Base-by-base conservation (phyloP, 148 eudicot species). In the Pouteria glomerata region DNA sequence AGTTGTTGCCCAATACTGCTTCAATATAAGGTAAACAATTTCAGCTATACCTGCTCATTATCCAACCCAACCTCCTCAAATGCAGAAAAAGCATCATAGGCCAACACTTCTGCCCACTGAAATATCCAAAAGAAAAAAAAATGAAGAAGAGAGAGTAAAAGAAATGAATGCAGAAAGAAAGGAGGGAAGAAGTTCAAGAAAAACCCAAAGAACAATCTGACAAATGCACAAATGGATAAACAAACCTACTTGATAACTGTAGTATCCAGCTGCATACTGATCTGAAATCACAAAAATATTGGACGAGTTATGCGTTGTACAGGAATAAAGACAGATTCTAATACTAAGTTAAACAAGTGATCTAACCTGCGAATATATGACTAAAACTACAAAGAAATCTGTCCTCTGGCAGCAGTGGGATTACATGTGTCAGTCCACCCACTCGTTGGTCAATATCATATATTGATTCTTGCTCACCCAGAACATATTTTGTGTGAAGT, bases 71-170 rank as follows among this genome's bases (percentile, higher is more conserved):
- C 78, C 44, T 79, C 78, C 63, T 79, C 82, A 74, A 79, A 79
- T 48, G 82, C 82, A 31, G 82, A 74, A 50, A 79, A 79, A 24
- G 78, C 75, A 67, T 79, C 82, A 58, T 56, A 64, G 27, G 76
- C 66, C 73, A 79, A 74, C 45, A 79, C 78, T 63, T 79, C 82
- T 60, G 78, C 82, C 82, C 82, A 79, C 82, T 79, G 75, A 63
- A 63, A 45, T 68, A 55, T 69, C 59, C 59, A 51, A 29, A 52
- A 18, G 48, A 31, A 55, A 19, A 3, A 51, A 7, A 18, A 35
- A 68, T 15, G 6, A 23, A 69, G 10, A 37, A 23, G 1, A 34
- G 2, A 31, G 0, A 61, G 35, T 19, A 50, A 18, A 16, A 34
- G 15, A 68, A 31, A 33, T 16, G 14, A 31, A 21, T 52, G 14